These are phyloP conservation scores for Actinomucor elegans DNA, from an alignment of 371 early-diverging fungal genomes.

Conservation along the genomic window DNA sequence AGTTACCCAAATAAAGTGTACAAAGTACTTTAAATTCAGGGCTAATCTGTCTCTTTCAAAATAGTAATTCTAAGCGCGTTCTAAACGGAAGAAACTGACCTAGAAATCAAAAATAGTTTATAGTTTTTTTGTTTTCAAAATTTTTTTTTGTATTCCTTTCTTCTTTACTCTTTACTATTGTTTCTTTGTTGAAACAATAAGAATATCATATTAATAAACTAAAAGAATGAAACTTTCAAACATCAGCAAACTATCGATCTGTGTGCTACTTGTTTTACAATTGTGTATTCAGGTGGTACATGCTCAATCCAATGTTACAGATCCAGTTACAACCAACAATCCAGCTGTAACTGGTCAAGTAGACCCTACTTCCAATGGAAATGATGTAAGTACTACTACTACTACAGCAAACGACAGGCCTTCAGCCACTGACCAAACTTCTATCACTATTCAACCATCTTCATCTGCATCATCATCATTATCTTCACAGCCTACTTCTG, in stretches of 20 bases:
- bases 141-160: neutral
- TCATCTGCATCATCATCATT: neutral
- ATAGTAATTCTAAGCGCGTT: too few relatives aligned
- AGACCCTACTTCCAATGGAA: neutral
- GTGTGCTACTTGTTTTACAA: constrained; percentile 11
- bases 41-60: neutral
- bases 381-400: constrained; percentile 11
- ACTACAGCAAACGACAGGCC: neutral
- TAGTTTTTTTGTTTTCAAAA: neutral
- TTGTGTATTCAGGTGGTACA: constrained; percentile 13
- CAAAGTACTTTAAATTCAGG: too few relatives aligned
- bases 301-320: constrained; percentile 3
- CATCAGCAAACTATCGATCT: constrained; percentile 6
- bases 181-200: neutral
- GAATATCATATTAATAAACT: neutral
- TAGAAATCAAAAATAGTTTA: constrained; percentile 6
- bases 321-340: neutral
- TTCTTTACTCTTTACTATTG: neutral
- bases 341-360: neutral
- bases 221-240: constrained; percentile 1
- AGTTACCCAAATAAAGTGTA: too few relatives aligned
- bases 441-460: neutral
- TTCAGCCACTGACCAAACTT: neutral
- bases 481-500: neutral
- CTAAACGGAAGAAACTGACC: too few relatives aligned